A percentile compares a stretch with the other conserved stretches of the same genome.
These are phyloP conservation scores for Thoreauomyces humboldtii DNA, from an alignment of 192 early-diverging fungal genomes.

Conservation along the genomic window DNA sequence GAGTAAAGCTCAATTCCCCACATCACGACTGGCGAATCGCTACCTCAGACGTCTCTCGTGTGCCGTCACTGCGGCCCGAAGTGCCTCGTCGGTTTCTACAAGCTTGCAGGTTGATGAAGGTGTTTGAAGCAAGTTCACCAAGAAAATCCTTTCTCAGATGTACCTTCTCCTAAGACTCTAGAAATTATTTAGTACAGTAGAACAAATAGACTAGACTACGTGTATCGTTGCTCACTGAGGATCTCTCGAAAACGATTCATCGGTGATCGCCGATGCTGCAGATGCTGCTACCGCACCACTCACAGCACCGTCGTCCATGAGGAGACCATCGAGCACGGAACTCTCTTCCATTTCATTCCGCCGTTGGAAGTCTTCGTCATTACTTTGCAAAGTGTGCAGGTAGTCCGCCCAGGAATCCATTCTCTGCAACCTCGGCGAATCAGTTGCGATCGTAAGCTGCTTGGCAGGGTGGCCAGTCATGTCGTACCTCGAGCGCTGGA, in stretches of 20 bases:
- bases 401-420: slow-evolving; percentile 23
- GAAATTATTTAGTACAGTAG: too few relatives aligned
- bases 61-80: background rate
- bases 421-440: slow-evolving; percentile 1
- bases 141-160: background rate
- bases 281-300: background rate
- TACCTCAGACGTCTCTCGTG: background rate
- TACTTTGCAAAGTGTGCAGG: slow-evolving; percentile 3
- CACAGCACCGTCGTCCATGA: background rate
- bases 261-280: background rate
- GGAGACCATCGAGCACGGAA: background rate
- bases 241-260: background rate
- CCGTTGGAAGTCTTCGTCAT: background rate
- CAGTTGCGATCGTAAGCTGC: too few relatives aligned
- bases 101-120: background rate
- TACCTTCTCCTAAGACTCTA: too few relatives aligned
- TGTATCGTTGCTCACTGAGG: too few relatives aligned
- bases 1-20: background rate
- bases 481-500: too few relatives aligned
- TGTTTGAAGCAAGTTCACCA: background rate
- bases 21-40: background rate
- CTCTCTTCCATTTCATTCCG: background rate
- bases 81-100: background rate
- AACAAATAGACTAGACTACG: too few relatives aligned
- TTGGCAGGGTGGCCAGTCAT: too few relatives aligned